Evolutionary conservation across 163 green algal species (phyloP).

Genomic region (Chloromonas sp.): DNA sequence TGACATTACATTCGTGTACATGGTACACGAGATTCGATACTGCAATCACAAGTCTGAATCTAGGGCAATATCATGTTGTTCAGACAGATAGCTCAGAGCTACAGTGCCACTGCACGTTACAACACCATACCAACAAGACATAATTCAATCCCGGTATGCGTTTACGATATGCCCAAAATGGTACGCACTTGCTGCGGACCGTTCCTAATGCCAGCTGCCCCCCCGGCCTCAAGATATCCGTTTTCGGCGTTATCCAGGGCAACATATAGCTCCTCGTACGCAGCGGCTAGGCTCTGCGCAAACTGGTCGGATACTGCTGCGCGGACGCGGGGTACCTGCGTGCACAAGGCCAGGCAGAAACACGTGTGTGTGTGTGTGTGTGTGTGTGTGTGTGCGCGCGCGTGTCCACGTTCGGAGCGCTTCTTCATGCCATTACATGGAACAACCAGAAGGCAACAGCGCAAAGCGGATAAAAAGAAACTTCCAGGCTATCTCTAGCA

Average conservation of each 20-base stretch:
- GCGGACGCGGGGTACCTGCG: slow-evolving; percentile 40
- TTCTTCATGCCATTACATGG: neutral
- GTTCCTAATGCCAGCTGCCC: slow-evolving; percentile 46
- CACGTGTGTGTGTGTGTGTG: neutral
- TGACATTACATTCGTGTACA: too few relatives aligned
- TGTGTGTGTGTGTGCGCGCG: neutral
- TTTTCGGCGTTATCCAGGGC: slow-evolving; percentile 48
- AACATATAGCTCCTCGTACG: slow-evolving; percentile 61
- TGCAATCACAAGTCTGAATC: too few relatives aligned
- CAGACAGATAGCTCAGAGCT: too few relatives aligned
- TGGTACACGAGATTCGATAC: too few relatives aligned
- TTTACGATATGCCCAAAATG: slow-evolving; percentile 54
- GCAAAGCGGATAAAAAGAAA: neutral
- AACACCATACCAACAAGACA: too few relatives aligned
- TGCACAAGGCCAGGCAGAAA: neutral
- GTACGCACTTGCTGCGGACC: slow-evolving; percentile 65
- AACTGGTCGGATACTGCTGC: slow-evolving; percentile 38
- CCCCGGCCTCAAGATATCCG: slow-evolving; percentile 56
- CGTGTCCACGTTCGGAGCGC: neutral
- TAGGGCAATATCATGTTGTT: too few relatives aligned
- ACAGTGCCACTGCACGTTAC: too few relatives aligned
- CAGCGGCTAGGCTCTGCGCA: slow-evolving; percentile 41
- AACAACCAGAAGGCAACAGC: neutral
- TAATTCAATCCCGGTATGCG: too few relatives aligned
- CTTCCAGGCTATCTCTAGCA: neutral